phyloP scores from a whole-genome alignment of 208 protist genomes.

The Naegleria gruberi region DNA sequence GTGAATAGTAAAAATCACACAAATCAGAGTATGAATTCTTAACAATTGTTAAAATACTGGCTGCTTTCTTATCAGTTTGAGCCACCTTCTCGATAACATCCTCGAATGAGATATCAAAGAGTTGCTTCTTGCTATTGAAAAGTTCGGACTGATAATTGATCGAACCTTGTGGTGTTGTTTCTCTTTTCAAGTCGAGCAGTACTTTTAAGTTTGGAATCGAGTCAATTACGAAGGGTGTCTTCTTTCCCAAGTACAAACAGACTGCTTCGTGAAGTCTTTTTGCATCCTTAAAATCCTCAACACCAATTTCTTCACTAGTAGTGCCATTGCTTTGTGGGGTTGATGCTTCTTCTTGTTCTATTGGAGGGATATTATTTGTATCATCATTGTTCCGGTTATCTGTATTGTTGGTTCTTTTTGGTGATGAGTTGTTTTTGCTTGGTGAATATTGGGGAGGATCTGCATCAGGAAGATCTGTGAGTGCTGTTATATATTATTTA shows the following conservation, averaged over 20 bases:
- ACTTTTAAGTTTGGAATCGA: not conserved
- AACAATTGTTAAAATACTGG: not conserved
- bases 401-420: not conserved
- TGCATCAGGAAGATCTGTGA: conserved; percentile 3
- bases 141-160: not conserved
- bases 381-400: not conserved
- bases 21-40: not conserved
- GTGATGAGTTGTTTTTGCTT: not conserved
- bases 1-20: not conserved
- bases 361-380: not conserved
- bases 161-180: not conserved
- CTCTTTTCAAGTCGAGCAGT: not conserved
- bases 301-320: not conserved
- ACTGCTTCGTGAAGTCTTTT: not conserved
- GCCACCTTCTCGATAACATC: not conserved
- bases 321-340: not conserved
- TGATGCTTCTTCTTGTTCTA: not conserved
- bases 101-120: not conserved
- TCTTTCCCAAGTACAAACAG: not conserved
- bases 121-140: not conserved
- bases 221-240: not conserved
- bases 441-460: not conserved
- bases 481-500: not conserved
- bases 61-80: not conserved
- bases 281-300: not conserved